Conservation (phyloP, 2,329 filamentous ascomycete species). For the Amylocarpus encephaloides region DNA sequence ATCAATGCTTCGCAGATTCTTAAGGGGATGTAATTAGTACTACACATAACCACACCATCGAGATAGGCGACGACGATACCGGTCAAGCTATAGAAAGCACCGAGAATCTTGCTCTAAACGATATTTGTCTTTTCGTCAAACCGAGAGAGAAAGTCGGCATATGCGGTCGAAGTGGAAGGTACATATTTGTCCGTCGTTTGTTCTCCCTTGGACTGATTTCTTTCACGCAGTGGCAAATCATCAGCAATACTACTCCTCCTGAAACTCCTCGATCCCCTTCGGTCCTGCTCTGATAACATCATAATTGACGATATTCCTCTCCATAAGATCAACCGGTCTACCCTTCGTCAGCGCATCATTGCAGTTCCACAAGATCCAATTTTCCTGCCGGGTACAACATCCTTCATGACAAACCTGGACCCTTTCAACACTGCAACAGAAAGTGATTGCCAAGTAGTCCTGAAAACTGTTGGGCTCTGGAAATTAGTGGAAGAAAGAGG, state of each 20-base stretch:
- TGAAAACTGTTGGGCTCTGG: conserved; percentile 17
- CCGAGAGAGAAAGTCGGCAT: conserved; percentile 43
- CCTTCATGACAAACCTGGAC: conserved; percentile 42
- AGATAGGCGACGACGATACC: not conserved
- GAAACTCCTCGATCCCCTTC: conserved; percentile 42
- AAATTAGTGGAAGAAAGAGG: conserved; percentile 40
- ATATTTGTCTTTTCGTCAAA: conserved; percentile 8
- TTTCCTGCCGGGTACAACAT: conserved; percentile 36
- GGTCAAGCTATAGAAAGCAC: not conserved
- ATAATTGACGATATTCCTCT: conserved; percentile 36
- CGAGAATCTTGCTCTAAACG: conserved; percentile 6
- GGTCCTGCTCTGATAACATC: conserved; percentile 33
- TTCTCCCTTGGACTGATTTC: not conserved
- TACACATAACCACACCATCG: not conserved
- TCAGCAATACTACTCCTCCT: conserved; percentile 43
- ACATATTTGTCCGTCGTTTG: not conserved
- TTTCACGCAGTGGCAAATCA: conserved; percentile 39
- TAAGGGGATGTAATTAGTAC: not conserved
- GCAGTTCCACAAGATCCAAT: conserved; percentile 45
- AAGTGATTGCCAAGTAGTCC: not conserved
- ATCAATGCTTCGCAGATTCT: not conserved
- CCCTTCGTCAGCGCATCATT: conserved; percentile 40
- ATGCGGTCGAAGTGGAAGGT: conserved; percentile 45
- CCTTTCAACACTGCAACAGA: conserved; percentile 33
- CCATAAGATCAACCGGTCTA: conserved; percentile 36